Conservation (phyloP, 2,329 filamentous ascomycete species). For the Pyrenophora teres region DNA sequence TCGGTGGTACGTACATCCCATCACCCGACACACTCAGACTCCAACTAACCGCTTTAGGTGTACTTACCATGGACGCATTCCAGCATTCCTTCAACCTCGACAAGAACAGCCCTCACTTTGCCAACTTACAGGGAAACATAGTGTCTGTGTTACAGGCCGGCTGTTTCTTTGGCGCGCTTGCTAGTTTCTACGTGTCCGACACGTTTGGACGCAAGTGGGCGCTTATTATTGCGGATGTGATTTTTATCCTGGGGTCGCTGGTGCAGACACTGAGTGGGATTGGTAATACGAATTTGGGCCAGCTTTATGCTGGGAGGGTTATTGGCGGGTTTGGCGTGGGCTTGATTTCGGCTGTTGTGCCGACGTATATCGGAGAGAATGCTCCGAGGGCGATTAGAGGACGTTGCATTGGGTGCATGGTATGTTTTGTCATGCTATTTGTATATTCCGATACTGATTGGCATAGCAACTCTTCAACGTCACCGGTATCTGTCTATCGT, state of each 20-base stretch:
- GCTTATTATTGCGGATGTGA: slow-evolving; percentile 49
- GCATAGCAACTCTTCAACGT: slow-evolving; percentile 48
- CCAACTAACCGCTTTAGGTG: slow-evolving; percentile 28
- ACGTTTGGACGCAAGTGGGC: slow-evolving; percentile 50
- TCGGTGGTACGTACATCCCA: slow-evolving; percentile 22
- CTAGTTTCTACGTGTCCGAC: slow-evolving; percentile 51
- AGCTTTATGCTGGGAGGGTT: slow-evolving; percentile 51
- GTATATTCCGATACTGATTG: not conserved
- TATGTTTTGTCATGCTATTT: not conserved
- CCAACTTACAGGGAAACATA: slow-evolving; percentile 51
- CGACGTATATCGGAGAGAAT: slow-evolving; percentile 54
- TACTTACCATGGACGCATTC: slow-evolving; percentile 52
- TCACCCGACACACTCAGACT: not conserved
- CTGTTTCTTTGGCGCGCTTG: slow-evolving; percentile 52
- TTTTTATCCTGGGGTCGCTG: slow-evolving; percentile 50
- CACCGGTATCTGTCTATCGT: slow-evolving; percentile 55
- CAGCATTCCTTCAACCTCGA: slow-evolving; percentile 50
- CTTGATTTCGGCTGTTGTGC: slow-evolving; percentile 50
- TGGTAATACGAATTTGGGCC: slow-evolving; percentile 41
- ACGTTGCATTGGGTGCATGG: slow-evolving; percentile 46
- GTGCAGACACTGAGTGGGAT: slow-evolving; percentile 49
- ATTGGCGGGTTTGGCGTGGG: slow-evolving; percentile 54
- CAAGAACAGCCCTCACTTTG: slow-evolving; percentile 38
- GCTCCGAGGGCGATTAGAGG: slow-evolving; percentile 50
- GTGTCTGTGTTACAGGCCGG: slow-evolving; percentile 52